A percentile compares a stretch with the other conserved stretches of the same genome.
phyloP scores from a whole-genome alignment of 805 yeast genomes.

The Yarrowia sp. region DNA sequence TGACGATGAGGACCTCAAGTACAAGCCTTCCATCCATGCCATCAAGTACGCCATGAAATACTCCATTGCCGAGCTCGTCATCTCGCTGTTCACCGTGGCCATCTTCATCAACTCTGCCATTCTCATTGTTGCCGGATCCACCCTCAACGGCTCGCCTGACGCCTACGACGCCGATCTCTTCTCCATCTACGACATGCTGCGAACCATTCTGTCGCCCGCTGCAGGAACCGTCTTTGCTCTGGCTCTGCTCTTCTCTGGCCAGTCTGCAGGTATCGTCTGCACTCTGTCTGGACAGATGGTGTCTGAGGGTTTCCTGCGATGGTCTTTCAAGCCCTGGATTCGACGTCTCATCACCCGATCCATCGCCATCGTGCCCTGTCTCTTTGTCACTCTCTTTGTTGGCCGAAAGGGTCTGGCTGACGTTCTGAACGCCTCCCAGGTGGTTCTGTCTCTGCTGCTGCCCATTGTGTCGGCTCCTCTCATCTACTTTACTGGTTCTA shows the following conservation, averaged over 20 bases:
- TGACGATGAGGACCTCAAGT: conserved; percentile 46
- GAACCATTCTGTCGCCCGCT: conserved; percentile 74
- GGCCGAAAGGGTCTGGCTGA: conserved; percentile 81
- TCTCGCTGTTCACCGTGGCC: conserved; percentile 85
- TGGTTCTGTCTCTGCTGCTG: conserved; percentile 75
- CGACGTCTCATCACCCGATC: conserved; percentile 80
- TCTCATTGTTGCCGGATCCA: conserved; percentile 89
- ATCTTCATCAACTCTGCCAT: conserved; percentile 92
- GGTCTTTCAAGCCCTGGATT: conserved; percentile 83
- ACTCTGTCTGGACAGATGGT: conserved; percentile 95
- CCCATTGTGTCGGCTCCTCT: conserved; percentile 91
- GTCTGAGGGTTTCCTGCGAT: conserved; percentile 83
- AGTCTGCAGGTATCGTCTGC: conserved; percentile 93
- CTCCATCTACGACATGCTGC: conserved; percentile 76
- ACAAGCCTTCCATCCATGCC: conserved; percentile 80
- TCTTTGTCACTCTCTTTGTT: conserved; percentile 69
- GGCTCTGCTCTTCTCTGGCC: conserved; percentile 90
- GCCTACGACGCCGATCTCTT: conserved; percentile 81
- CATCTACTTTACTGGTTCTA: conserved; percentile 77
- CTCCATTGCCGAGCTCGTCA: conserved; percentile 81
- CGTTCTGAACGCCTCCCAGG: conserved; percentile 82
- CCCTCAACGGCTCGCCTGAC: conserved; percentile 65
- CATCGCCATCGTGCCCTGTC: conserved; percentile 86
- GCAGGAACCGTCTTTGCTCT: conserved; percentile 91
- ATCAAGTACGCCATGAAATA: conserved; percentile 78